Conservation (phyloP, 2,329 filamentous ascomycete genomes). For the Penicillium sp. region DNA sequence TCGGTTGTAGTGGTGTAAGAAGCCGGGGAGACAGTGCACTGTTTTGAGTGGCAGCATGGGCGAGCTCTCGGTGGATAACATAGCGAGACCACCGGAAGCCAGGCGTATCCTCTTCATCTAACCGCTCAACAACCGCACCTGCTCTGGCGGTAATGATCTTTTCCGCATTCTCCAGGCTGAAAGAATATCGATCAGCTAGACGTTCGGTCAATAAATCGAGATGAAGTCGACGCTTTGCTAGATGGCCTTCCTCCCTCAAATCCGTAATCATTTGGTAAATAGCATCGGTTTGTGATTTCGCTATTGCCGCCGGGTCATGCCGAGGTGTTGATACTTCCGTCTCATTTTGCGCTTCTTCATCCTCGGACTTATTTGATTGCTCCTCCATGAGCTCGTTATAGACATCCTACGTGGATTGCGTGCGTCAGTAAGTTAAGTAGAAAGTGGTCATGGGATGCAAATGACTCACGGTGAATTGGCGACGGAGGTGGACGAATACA, state of each 20-base stretch:
- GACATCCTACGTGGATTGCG: constrained; percentile 32
- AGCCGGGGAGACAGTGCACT: constrained; percentile 33
- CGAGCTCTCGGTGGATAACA: constrained; percentile 47
- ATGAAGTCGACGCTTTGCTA: constrained; percentile 47
- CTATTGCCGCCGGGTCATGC: constrained; percentile 32
- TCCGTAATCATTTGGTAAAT: constrained; percentile 45
- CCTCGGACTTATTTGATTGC: constrained; percentile 28
- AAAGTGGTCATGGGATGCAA: not conserved
- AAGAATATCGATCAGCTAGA: constrained; percentile 36
- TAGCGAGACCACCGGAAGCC: constrained; percentile 47
- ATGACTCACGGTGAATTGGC: constrained; percentile 46
- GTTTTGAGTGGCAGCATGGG: constrained; percentile 35
- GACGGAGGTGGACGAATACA: constrained; percentile 49
- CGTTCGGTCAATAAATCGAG: constrained; percentile 42
- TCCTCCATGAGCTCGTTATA: constrained; percentile 37
- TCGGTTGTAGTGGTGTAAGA: constrained; percentile 41
- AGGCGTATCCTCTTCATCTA: constrained; percentile 43
- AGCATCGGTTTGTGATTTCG: constrained; percentile 41
- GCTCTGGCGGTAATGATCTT: constrained; percentile 43
- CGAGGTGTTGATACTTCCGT: constrained; percentile 28
- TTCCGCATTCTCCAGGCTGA: constrained; percentile 40
- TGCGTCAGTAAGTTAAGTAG: not conserved
- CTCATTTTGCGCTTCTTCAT: constrained; percentile 26
- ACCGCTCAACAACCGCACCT: constrained; percentile 36
- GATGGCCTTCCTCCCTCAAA: constrained; percentile 45